phyloP scores from a whole-genome alignment of 208 protist species.

The Leishmania aethiopica region DNA sequence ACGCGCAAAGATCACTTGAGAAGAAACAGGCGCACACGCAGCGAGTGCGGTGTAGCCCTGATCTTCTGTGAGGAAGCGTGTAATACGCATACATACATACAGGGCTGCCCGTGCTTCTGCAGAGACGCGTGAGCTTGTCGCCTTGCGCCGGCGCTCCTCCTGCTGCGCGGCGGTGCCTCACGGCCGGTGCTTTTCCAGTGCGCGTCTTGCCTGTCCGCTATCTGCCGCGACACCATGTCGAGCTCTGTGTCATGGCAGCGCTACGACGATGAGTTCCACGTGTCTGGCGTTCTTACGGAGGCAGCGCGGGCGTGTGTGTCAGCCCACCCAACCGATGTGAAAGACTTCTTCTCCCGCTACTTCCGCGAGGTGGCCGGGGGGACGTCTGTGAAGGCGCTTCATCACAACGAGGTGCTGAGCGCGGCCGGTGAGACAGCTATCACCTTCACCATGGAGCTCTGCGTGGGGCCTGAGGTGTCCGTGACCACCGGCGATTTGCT shows the following conservation, averaged over 20 bases:
- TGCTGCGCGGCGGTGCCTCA: not conserved
- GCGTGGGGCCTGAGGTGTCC: constrained; percentile 22
- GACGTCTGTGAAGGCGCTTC: constrained; percentile 37
- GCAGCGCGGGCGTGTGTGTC: constrained; percentile 80
- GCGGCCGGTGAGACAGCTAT: constrained; percentile 27
- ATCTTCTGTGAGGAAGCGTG: not conserved
- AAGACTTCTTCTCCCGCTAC: constrained; percentile 71
- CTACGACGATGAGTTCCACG: constrained; percentile 74
- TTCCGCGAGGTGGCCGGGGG: constrained; percentile 54
- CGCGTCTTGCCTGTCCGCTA: not conserved
- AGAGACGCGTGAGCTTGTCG: not conserved
- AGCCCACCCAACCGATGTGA: constrained; percentile 47
- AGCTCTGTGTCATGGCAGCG: constrained; percentile 67
- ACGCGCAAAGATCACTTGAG: not conserved
- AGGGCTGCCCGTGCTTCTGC: not conserved
- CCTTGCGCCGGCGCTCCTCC: too few species aligned
- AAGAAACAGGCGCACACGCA: not conserved
- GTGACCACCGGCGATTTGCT: constrained; percentile 13
- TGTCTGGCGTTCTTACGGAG: constrained; percentile 73
- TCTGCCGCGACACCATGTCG: constrained; percentile 3
- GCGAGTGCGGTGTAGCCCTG: not conserved
- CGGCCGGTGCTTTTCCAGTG: not conserved
- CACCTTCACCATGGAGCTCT: constrained; percentile 27
- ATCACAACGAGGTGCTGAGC: constrained; percentile 35
- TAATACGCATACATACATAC: not conserved